Percentiles rank a stretch among this genome's conserved stretches.
Evolutionary conservation across 2,329 filamentous ascomycete genomes (phyloP).

Genomic region (Sarocladiaceae sp.): DNA sequence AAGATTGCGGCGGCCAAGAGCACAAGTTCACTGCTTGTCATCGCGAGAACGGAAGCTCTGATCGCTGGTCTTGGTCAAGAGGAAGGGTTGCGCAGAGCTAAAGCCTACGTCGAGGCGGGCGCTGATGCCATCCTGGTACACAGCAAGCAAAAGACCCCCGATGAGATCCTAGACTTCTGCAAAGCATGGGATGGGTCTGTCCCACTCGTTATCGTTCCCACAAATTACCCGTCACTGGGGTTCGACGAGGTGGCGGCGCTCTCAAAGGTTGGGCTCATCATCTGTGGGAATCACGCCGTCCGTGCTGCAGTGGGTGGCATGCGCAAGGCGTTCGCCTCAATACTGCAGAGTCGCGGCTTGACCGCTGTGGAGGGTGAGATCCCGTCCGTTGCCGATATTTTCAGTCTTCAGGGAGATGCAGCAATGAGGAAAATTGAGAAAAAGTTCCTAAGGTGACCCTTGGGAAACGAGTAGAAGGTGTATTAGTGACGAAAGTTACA

Average conservation of each 20-base stretch:
- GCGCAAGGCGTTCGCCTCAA: neutral
- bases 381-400: neutral
- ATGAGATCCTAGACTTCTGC: constrained; percentile 2
- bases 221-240: neutral
- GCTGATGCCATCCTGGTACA: constrained; percentile 1
- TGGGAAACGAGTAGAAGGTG: too few species aligned
- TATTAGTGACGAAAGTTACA: too few species aligned
- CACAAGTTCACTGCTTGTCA: neutral
- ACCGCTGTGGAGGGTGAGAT: neutral
- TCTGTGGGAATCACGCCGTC: constrained; percentile 3
- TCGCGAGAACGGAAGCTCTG: constrained; percentile 10
- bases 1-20: constrained; percentile 8
- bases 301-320: constrained; percentile 2
- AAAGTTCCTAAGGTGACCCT: neutral
- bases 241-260: constrained; percentile 3
- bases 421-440: neutral
- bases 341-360: neutral
- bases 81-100: neutral
- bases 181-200: neutral
- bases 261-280: constrained; percentile 4
- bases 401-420: neutral
- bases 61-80: constrained; percentile 9
- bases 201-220: constrained; percentile 1
- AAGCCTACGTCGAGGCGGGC: neutral
- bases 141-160: constrained; percentile 6